Evolutionary conservation across 2,329 filamentous ascomycete genomes (phyloP).

Genomic region (Arthrobotrys megalospora): DNA sequence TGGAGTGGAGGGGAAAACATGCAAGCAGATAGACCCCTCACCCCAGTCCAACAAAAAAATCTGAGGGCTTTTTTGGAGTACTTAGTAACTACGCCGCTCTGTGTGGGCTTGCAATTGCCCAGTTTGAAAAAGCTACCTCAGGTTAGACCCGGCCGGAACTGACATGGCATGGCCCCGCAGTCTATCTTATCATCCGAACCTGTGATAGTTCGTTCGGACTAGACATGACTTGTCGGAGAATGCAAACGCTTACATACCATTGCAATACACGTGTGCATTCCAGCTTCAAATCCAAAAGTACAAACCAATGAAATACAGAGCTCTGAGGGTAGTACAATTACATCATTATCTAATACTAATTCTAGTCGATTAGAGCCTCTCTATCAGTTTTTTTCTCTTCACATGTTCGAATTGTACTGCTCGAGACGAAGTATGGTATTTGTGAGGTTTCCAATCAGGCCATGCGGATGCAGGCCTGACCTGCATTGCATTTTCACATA

Average conservation of each 20-base stretch:
- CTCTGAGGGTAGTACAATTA: constrained; percentile 14
- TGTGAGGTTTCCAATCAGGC: constrained; percentile 22
- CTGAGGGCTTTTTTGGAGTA: constrained; percentile 51
- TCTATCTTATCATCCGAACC: constrained; percentile 56
- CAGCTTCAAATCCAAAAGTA: background rate
- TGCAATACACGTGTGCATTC: background rate
- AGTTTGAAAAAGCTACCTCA: constrained; percentile 8
- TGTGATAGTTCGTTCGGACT: constrained; percentile 40
- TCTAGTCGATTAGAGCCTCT: background rate
- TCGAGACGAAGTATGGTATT: constrained; percentile 14
- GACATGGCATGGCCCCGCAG: constrained; percentile 45
- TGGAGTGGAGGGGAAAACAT: constrained; percentile 26
- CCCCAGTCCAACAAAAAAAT: constrained; percentile 39
- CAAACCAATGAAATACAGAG: background rate
- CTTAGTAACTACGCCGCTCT: background rate
- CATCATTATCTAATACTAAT: constrained; percentile 9
- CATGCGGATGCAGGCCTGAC: constrained; percentile 54
- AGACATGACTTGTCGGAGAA: constrained; percentile 36
- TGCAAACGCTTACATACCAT: constrained; percentile 3
- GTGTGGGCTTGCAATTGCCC: constrained; percentile 4
- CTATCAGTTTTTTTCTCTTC: constrained; percentile 6
- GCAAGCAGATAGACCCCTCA: constrained; percentile 38
- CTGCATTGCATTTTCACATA: constrained; percentile 50
- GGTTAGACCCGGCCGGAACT: constrained; percentile 47
- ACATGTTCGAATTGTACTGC: constrained; percentile 12